A percentile compares a stretch with the other conserved stretches of the same genome.
Conservation (phyloP, 2,329 filamentous ascomycete genomes). For the Harringtonia lauricola region DNA sequence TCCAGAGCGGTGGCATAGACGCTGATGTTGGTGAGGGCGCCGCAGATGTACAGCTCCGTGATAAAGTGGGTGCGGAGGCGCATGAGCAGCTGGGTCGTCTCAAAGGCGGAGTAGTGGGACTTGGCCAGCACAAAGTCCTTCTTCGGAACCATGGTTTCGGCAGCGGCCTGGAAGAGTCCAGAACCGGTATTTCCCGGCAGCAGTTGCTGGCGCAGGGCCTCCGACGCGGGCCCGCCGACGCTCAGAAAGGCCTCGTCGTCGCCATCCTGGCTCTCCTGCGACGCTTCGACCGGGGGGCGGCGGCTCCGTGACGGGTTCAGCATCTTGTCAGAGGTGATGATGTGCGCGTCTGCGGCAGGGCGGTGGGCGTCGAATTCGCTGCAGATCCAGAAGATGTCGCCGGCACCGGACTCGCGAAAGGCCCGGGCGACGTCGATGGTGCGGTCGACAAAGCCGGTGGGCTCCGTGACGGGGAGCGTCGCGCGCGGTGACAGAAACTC, state of each 20-base stretch:
- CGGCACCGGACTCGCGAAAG: constrained; percentile 61
- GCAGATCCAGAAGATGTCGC: constrained; percentile 73
- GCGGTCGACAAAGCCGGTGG: constrained; percentile 54
- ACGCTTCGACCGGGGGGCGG: constrained; percentile 8
- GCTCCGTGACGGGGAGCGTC: constrained; percentile 53
- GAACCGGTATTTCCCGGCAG: constrained; percentile 27
- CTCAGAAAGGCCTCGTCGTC: constrained; percentile 27
- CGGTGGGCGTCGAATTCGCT: constrained; percentile 60
- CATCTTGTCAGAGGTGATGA: constrained; percentile 29
- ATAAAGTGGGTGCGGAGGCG: constrained; percentile 76
- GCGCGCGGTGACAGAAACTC: constrained; percentile 68
- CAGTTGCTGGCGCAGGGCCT: constrained; percentile 25
- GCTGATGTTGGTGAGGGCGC: constrained; percentile 75
- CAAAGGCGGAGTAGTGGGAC: constrained; percentile 80
- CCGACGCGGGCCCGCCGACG: background rate
- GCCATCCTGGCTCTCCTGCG: constrained; percentile 19
- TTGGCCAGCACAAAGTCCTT: constrained; percentile 50
- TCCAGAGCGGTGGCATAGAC: constrained; percentile 88
- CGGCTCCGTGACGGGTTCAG: background rate
- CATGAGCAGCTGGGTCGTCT: constrained; percentile 59
- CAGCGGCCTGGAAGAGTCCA: constrained; percentile 34
- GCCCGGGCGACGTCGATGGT: constrained; percentile 54
- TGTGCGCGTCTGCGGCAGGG: constrained; percentile 40
- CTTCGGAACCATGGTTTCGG: constrained; percentile 29
- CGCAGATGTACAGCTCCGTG: constrained; percentile 82